Percentiles rank a stretch among this genome's conserved stretches.
Conservation (phyloP, 768 basidiomycete genomes). For the Amyloporia xantha region DNA sequence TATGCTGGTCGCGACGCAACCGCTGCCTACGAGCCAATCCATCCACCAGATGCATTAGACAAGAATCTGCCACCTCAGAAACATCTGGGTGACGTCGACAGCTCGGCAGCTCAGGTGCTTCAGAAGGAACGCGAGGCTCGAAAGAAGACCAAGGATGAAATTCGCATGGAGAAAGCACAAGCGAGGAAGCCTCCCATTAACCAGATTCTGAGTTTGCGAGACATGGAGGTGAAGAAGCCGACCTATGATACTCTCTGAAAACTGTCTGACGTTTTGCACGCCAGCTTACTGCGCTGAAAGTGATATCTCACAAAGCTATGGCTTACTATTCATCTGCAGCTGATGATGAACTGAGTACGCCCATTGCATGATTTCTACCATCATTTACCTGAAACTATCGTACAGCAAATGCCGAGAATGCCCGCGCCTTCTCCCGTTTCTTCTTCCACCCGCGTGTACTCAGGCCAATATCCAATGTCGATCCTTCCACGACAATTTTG, state of each 20-base stretch:
- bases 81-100: constrained; percentile 62
- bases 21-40: constrained; percentile 69
- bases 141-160: constrained; percentile 60
- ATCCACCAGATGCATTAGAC: constrained; percentile 75
- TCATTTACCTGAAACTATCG: background rate
- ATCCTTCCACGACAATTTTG: constrained; percentile 69
- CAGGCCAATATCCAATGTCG: constrained; percentile 54
- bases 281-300: constrained; percentile 63
- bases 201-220: constrained; percentile 66
- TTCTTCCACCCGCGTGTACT: constrained; percentile 86
- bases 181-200: constrained; percentile 56
- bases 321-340: constrained; percentile 84
- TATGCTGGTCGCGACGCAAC: constrained; percentile 88
- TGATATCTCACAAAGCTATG: constrained; percentile 68
- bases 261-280: background rate
- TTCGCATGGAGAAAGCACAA: constrained; percentile 57
- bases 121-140: constrained; percentile 48
- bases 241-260: background rate
- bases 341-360: constrained; percentile 76
- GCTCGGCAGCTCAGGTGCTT: constrained; percentile 34
- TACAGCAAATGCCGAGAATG: constrained; percentile 60
- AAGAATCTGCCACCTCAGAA: constrained; percentile 64
- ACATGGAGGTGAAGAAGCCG: constrained; percentile 62
- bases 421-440: constrained; percentile 75
- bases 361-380: background rate